Base-by-base conservation (phyloP, 2,329 filamentous ascomycete species). In the Scopulariopsis brevicaulis region DNA sequence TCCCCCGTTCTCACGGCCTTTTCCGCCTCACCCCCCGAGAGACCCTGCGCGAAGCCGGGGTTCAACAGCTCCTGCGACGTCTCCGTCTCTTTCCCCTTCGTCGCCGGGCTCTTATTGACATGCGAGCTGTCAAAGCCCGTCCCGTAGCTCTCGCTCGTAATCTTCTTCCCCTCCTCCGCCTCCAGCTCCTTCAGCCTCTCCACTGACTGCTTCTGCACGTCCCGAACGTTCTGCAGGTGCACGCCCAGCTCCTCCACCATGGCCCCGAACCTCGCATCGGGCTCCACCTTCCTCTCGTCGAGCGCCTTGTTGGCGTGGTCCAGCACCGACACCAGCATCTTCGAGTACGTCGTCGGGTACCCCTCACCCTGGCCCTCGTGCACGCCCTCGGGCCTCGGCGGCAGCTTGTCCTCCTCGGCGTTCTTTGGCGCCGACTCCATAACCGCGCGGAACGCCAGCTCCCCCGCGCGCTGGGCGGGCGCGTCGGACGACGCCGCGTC, bases 251-350 rank as follows among this genome's bases (percentile, higher is more conserved):
- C 93, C 54, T 81, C 79, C 32, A 95, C 77, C 76, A 95, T 96
- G 56, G 81, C 86, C 54, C 81, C 77, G 68, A 89, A 91, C 55
- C 89, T 76, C 64, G 86, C 82, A 22, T 81, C 78, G 0, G 81
- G 78, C 46, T 77, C 75, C 0, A 81, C 76, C 61, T 86, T 84
- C 71, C 87, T 87, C 68, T 91, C 88, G 58, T 92, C 89, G 40
- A 96, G 78, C 55, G 89, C 84, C 72, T 83, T 79, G 66, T 96
- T 96, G 50, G 97, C 91, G 71, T 96, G 89, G 66, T 99, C 94
- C 22, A 97, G 81, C 65, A 99, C 73, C n/a, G 86, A 84, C n/a
- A 89, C 89, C 87, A 99, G 92, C 94, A 99, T 99, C 77, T 95
- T 90, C 46, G 90, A 94, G 69, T 96, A 99, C 15, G 86, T 87